Conservation (phyloP, 2,329 filamentous ascomycete genomes). For the Plectosphaerella cucumerina region DNA sequence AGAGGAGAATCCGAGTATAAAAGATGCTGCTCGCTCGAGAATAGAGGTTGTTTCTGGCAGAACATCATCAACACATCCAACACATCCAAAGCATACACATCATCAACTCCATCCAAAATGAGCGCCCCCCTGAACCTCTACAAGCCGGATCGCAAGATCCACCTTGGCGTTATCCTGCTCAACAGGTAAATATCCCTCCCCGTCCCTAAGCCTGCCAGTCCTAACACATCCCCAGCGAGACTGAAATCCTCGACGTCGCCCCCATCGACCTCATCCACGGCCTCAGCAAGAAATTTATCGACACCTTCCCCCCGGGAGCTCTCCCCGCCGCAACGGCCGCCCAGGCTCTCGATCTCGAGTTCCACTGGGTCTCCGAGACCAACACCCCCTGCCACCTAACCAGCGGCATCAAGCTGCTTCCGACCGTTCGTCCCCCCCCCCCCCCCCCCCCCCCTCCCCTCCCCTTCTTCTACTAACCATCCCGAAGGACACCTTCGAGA, state of each 20-base stretch:
- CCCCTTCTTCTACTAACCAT: neutral
- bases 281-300: conserved; percentile 13
- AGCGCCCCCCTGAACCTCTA: conserved; percentile 15
- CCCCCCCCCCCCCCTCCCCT: neutral
- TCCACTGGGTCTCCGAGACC: conserved; percentile 29
- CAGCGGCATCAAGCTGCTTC: conserved; percentile 19
- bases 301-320: conserved; percentile 11
- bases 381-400: conserved; percentile 16
- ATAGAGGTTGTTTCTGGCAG: neutral
- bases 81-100: neutral
- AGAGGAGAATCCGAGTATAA: neutral
- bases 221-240: conserved; percentile 16
- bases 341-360: conserved; percentile 21
- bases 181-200: conserved; percentile 14
- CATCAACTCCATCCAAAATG: neutral
- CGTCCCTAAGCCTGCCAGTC: neutral
- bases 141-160: conserved; percentile 18
- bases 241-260: conserved; percentile 29
- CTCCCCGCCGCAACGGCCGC: conserved; percentile 9
- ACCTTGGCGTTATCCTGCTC: conserved; percentile 23
- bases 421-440: conserved; percentile 19
- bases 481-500: conserved; percentile 30
- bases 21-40: neutral
- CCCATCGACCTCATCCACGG: conserved; percentile 24
- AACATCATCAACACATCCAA: neutral